These are phyloP conservation scores for Neodidymelliopsis sp. DNA, from an alignment of 2,329 filamentous ascomycete genomes.

Conservation along the genomic window DNA sequence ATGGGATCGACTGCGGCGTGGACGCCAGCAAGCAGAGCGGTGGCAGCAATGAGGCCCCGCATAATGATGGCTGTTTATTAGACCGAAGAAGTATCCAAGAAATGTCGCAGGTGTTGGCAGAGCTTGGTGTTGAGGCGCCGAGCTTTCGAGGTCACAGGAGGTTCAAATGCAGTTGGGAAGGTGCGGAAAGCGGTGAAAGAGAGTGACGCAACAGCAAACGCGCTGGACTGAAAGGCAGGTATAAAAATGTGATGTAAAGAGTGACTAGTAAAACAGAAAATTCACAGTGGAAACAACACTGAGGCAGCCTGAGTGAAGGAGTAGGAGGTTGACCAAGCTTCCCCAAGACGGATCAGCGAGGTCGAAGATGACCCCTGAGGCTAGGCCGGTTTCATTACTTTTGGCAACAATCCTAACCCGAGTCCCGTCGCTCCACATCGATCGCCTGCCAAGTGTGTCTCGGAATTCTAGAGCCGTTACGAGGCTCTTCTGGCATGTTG, in stretches of 20 bases:
- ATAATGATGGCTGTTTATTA: conserved; percentile 53
- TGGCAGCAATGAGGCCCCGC: conserved; percentile 60
- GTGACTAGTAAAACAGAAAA: conserved; percentile 41
- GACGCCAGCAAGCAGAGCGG: conserved; percentile 61
- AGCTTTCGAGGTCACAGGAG: conserved; percentile 24
- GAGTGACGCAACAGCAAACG: conserved; percentile 35
- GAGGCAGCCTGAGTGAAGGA: conserved; percentile 44
- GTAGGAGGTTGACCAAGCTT: conserved; percentile 35
- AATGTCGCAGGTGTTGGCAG: conserved; percentile 33
- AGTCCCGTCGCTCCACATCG: conserved; percentile 14
- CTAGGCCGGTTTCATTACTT: conserved; percentile 34
- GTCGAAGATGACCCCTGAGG: conserved; percentile 32
- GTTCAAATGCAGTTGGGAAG: conserved; percentile 24
- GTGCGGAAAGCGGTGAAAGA: conserved; percentile 25
- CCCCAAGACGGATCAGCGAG: conserved; percentile 34
- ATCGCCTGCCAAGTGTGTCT: conserved; percentile 13
- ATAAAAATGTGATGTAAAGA: conserved; percentile 39
- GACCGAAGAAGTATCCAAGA: conserved; percentile 35
- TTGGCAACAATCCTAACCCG: conserved; percentile 18
- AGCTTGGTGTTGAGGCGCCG: conserved; percentile 35
- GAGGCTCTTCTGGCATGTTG: conserved; percentile 11
- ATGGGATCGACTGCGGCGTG: conserved; percentile 68
- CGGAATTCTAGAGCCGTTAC: conserved; percentile 15
- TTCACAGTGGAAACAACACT: conserved; percentile 40
- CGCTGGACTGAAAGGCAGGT: conserved; percentile 25